Evolutionary conservation across 805 yeast genomes (phyloP).

Genomic region (Saturnispora galanensis): DNA sequence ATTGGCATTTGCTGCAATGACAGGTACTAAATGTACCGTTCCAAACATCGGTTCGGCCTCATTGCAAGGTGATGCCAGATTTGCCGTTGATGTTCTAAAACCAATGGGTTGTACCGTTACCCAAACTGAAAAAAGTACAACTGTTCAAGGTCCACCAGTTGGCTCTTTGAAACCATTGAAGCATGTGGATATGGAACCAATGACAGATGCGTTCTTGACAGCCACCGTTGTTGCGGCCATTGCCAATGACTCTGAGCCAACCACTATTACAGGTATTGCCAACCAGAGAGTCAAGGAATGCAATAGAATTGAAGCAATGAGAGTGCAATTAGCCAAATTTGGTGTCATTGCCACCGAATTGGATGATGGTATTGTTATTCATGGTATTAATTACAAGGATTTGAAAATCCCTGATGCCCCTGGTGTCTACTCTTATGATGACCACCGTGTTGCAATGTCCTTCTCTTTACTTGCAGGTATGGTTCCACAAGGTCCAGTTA

Average conservation of each 20-base stretch:
- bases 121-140: constrained; percentile 79
- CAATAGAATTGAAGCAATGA: constrained; percentile 93
- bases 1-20: constrained; percentile 91
- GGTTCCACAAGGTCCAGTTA: constrained; percentile 40
- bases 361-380: constrained; percentile 85
- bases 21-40: constrained; percentile 84
- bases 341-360: constrained; percentile 81
- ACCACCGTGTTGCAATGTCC: constrained; percentile 97
- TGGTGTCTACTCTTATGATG: constrained; percentile 78
- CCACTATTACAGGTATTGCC: constrained; percentile 90
- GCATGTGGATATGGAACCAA: constrained; percentile 94
- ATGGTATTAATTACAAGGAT: constrained; percentile 47
- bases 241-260: constrained; percentile 51
- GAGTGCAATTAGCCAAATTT: constrained; percentile 74
- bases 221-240: constrained; percentile 94
- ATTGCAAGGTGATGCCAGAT: constrained; percentile 93
- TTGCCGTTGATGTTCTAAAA: constrained; percentile 82
- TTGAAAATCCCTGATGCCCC: constrained; percentile 48
- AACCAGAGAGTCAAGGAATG: constrained; percentile 98
- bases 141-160: constrained; percentile 79
- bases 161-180: constrained; percentile 63
- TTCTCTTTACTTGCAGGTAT: constrained; percentile 81
- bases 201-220: constrained; percentile 97
- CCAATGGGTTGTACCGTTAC: constrained; percentile 93
- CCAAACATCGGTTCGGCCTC: constrained; percentile 92